Conservation (phyloP, 2,329 filamentous ascomycete species). For the Chalara sp. region DNA sequence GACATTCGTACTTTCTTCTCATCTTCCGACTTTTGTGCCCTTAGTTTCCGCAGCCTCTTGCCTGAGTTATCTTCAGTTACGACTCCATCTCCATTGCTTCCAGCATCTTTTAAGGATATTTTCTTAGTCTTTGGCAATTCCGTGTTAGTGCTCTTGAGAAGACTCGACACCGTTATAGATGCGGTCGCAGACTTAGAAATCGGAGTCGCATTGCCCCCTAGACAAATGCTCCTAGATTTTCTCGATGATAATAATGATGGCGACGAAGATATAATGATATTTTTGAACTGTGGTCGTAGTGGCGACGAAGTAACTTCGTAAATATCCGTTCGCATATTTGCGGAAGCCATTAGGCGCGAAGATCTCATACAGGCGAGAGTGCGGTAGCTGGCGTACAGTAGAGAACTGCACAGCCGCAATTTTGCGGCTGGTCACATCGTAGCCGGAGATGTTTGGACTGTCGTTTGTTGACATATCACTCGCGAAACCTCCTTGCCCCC, state of each 20-base stretch:
- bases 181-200: conserved; percentile 31
- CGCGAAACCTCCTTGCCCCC: too few relatives aligned
- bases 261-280: conserved; percentile 23
- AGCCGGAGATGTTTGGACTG: too few relatives aligned
- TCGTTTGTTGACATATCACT: too few relatives aligned
- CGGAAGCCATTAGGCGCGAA: conserved; percentile 26
- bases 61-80: too few relatives aligned
- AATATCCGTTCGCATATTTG: conserved; percentile 23
- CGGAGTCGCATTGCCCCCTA: conserved; percentile 31
- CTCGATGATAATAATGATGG: conserved; percentile 39
- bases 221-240: conserved; percentile 25
- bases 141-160: conserved; percentile 7
- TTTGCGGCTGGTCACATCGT: too few relatives aligned
- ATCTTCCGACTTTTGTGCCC: conserved; percentile 1
- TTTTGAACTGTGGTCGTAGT: conserved; percentile 8
- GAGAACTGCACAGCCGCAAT: too few relatives aligned
- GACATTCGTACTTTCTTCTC: conserved; percentile 15
- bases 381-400: too few relatives aligned
- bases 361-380: too few relatives aligned
- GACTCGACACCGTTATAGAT: conserved; percentile 35
- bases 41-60: too few relatives aligned
- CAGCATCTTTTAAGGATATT: too few relatives aligned
- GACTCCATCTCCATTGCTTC: too few relatives aligned
- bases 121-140: too few relatives aligned
- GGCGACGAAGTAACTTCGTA: conserved; percentile 17